Evolutionary conservation across 2,329 filamentous ascomycete species (phyloP).

Genomic region (Sarocladium strictum): DNA sequence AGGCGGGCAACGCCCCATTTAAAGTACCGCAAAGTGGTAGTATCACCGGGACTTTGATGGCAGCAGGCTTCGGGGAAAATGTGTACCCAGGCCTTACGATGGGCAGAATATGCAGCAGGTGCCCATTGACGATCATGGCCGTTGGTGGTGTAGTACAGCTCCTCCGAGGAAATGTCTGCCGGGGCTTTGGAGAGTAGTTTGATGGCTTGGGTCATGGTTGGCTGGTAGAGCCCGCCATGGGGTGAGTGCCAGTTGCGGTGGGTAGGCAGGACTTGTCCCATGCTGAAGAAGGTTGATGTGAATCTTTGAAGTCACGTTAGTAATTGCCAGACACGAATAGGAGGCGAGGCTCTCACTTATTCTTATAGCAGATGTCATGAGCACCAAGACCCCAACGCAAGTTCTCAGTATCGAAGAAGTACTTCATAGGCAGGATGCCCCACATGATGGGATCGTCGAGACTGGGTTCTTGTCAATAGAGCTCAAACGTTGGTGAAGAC

Average conservation of each 20-base stretch:
- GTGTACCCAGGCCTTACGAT: conserved; percentile 81
- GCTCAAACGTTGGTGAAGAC: conserved; percentile 5
- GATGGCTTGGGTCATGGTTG: conserved; percentile 80
- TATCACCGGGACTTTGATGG: conserved; percentile 66
- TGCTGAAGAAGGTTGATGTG: conserved; percentile 72
- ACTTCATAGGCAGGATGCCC: conserved; percentile 75
- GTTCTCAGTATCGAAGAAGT: conserved; percentile 66
- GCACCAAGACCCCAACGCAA: conserved; percentile 86
- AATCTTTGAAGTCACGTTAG: conserved; percentile 38
- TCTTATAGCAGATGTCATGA: conserved; percentile 92
- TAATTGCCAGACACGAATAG: background rate
- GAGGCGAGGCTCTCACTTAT: conserved; percentile 51
- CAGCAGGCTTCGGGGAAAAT: conserved; percentile 95
- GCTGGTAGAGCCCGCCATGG: conserved; percentile 82
- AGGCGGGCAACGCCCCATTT: conserved; percentile 94
- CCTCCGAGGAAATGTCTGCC: conserved; percentile 43
- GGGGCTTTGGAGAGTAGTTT: conserved; percentile 62
- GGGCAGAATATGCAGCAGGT: conserved; percentile 63
- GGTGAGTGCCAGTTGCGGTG: conserved; percentile 75
- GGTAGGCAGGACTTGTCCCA: conserved; percentile 86
- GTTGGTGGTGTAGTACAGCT: conserved; percentile 58
- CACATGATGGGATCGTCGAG: conserved; percentile 92
- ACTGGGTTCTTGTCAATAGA: conserved; percentile 39
- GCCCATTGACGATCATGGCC: conserved; percentile 60
- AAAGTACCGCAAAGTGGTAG: conserved; percentile 82